A percentile compares a stretch with the other conserved stretches of the same genome.
Evolutionary conservation across 2,329 filamentous ascomycete species (phyloP).

Genomic region (Hirsutella thompsonii): DNA sequence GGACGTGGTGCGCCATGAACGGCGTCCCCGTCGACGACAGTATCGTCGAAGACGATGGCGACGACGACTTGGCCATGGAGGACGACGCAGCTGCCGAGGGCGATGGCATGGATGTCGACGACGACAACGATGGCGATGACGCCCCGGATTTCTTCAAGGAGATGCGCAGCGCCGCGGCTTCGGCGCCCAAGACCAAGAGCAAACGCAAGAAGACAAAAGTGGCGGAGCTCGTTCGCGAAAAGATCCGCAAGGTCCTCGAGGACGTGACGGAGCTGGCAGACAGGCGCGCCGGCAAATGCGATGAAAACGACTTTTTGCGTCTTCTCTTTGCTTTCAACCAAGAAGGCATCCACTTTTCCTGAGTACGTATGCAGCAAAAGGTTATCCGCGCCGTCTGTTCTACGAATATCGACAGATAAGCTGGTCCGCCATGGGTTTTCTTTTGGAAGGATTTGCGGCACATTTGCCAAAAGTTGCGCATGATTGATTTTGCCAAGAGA

Average conservation of each 20-base stretch:
- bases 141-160: conserved; percentile 78
- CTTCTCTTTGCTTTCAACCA: conserved; percentile 74
- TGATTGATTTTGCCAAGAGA: no score
- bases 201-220: conserved; percentile 70
- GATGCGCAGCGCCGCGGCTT: conserved; percentile 25
- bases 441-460: no score
- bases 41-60: conserved; percentile 29
- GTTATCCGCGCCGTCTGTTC: no score
- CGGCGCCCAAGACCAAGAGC: conserved; percentile 45
- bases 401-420: no score
- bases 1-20: conserved; percentile 81
- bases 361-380: conserved; percentile 11
- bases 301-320: conserved; percentile 84
- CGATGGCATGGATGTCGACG: conserved; percentile 41
- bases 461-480: no score
- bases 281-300: conserved; percentile 72
- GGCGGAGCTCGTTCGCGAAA: conserved; percentile 68
- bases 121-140: conserved; percentile 62
- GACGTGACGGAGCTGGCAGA: conserved; percentile 69
- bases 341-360: conserved; percentile 86
- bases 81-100: conserved; percentile 27
- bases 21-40: conserved; percentile 66
- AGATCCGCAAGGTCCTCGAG: conserved; percentile 76
- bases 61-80: conserved; percentile 22
- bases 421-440: no score